These are phyloP conservation scores for Aspergillus brasiliensis DNA, from an alignment of 2,329 filamentous ascomycete species.

Conservation along the genomic window DNA sequence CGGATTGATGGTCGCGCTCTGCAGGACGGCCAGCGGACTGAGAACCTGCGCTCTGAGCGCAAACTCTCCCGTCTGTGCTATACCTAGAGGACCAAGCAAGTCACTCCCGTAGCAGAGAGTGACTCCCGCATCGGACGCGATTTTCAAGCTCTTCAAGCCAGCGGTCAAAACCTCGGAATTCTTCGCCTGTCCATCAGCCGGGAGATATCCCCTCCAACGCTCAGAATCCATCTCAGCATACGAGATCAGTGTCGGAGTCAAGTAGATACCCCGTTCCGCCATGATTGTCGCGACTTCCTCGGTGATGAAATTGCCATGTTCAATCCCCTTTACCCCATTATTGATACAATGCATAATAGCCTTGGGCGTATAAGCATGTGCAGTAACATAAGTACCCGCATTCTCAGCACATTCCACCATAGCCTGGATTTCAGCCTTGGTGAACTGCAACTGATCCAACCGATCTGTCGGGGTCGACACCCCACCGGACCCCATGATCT, in stretches of 20 bases:
- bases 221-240: constrained; percentile 51
- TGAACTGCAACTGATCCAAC: constrained; percentile 59
- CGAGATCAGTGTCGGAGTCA: constrained; percentile 59
- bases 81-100: constrained; percentile 53
- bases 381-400: constrained; percentile 57
- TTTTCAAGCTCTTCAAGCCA: constrained; percentile 51
- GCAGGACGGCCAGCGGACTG: constrained; percentile 48
- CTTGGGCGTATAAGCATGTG: constrained; percentile 59
- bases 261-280: constrained; percentile 51
- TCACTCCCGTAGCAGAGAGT: constrained; percentile 60
- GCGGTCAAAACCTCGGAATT: constrained; percentile 53
- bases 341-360: constrained; percentile 59
- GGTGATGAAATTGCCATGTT: constrained; percentile 54
- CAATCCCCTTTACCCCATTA: constrained; percentile 59
- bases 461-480: constrained; percentile 59
- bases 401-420: constrained; percentile 55
- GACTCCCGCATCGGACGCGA: constrained; percentile 56
- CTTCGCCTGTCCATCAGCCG: constrained; percentile 48
- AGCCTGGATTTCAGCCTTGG: constrained; percentile 57
- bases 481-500: constrained; percentile 63
- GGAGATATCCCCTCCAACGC: constrained; percentile 32
- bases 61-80: constrained; percentile 56
- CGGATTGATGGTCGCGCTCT: constrained; percentile 56
- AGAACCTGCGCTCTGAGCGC: constrained; percentile 48
- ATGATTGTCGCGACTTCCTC: constrained; percentile 52